Evolutionary conservation across 805 yeast species (phyloP).

Genomic region (Saccharomycopsis capsularis): DNA sequence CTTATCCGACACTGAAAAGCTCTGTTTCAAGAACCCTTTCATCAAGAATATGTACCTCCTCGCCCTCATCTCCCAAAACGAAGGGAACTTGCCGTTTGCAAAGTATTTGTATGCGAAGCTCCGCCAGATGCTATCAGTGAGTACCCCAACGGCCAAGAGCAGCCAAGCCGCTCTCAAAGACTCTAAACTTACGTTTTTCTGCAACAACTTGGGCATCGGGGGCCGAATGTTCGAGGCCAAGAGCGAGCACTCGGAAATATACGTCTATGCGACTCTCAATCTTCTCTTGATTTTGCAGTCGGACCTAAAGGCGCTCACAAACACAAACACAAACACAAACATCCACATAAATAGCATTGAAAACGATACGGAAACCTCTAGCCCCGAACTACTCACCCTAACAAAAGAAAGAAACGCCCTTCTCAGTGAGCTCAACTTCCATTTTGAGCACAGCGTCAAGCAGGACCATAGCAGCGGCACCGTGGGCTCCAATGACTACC

Average conservation of each 20-base stretch:
- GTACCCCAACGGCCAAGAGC: neutral
- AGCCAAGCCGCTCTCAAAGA: neutral
- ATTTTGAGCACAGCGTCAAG: neutral
- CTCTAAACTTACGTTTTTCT: slow-evolving; percentile 7
- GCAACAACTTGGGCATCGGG: slow-evolving; percentile 5
- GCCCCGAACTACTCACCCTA: neutral
- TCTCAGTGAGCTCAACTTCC: slow-evolving; percentile 2
- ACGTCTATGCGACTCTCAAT: slow-evolving; percentile 11
- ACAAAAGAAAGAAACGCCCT: slow-evolving; percentile 11
- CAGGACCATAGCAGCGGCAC: neutral
- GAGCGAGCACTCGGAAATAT: slow-evolving; percentile 11
- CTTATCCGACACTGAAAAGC: slow-evolving; percentile 8
- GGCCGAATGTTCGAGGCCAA: neutral
- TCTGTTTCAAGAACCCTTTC: slow-evolving; percentile 11
- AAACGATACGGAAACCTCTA: neutral
- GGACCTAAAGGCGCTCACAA: neutral
- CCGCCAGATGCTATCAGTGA: neutral
- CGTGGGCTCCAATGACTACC: neutral
- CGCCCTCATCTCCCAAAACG: slow-evolving; percentile 13
- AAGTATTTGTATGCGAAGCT: slow-evolving; percentile 6
- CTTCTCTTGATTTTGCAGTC: slow-evolving; percentile 8
- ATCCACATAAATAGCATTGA: neutral
- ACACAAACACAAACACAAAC: no score
- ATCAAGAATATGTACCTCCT: slow-evolving; percentile 13
- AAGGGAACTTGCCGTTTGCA: slow-evolving; percentile 11